Evolutionary conservation across 2,329 filamentous ascomycete species (phyloP).

Genomic region (Chaetomium globosum): DNA sequence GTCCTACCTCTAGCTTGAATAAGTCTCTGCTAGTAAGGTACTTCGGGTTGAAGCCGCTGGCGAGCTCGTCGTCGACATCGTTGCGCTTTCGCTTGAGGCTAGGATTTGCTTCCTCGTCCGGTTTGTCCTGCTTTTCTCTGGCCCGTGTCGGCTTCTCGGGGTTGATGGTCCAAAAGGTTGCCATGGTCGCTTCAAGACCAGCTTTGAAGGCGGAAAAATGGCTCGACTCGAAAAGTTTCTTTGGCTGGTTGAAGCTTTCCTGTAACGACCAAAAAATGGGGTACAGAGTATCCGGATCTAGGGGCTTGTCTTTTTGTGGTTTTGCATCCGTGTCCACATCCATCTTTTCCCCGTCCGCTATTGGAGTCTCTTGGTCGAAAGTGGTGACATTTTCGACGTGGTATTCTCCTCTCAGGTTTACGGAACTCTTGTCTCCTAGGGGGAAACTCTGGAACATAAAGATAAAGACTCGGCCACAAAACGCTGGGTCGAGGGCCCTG

Average conservation of each 20-base stretch:
- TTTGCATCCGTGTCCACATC: constrained; percentile 62
- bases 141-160: constrained; percentile 51
- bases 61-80: constrained; percentile 63
- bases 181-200: constrained; percentile 68
- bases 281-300: constrained; percentile 76
- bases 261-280: constrained; percentile 94
- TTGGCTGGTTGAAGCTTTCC: constrained; percentile 87
- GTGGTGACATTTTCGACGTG: constrained; percentile 92
- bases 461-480: constrained; percentile 96
- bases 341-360: constrained; percentile 57
- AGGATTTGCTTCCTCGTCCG: constrained; percentile 64
- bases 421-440: constrained; percentile 92
- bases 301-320: constrained; percentile 48
- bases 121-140: constrained; percentile 46
- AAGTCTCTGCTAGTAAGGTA: constrained; percentile 97
- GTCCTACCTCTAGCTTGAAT: constrained; percentile 83
- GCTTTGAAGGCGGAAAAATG: constrained; percentile 81
- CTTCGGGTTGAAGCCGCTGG: constrained; percentile 89
- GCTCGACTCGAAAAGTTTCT: constrained; percentile 71
- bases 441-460: constrained; percentile 99
- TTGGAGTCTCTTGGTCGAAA: constrained; percentile 64
- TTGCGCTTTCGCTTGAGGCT: constrained; percentile 71
- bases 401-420: constrained; percentile 94
- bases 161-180: constrained; percentile 56
- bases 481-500: constrained; percentile 94